Conservation (phyloP, 352 stramenopile species). For the Globisporangium apiculatum region DNA sequence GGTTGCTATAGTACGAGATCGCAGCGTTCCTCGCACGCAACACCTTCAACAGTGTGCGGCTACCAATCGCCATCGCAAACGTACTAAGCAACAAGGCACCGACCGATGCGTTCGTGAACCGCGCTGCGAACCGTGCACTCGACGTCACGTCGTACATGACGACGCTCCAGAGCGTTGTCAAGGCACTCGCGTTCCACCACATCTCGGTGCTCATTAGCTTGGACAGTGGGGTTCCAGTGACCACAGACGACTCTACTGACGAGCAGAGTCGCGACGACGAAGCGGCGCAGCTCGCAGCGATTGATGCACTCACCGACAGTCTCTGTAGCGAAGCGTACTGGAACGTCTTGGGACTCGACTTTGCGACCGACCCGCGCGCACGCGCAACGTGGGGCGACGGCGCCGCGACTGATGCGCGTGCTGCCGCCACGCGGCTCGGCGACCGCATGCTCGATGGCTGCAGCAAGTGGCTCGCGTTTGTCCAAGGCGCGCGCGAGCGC, state of each 20-base stretch:
- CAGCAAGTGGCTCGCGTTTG: constrained; percentile 60
- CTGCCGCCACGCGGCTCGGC: constrained; percentile 38
- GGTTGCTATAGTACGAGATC: constrained; percentile 27
- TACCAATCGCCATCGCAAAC: constrained; percentile 25
- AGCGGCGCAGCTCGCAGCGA: constrained; percentile 29
- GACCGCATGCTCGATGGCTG: constrained; percentile 62
- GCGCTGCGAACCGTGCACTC: constrained; percentile 26
- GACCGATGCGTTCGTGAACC: constrained; percentile 21
- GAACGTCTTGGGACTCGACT: constrained; percentile 68
- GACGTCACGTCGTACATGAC: constrained; percentile 28
- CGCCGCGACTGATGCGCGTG: constrained; percentile 32
- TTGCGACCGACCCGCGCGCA: constrained; percentile 50
- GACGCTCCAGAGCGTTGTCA: constrained; percentile 35
- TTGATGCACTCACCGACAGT: constrained; percentile 31
- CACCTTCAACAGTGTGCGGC: constrained; percentile 47
- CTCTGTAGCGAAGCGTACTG: constrained; percentile 60
- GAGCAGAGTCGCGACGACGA: constrained; percentile 8
- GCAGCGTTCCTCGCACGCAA: constrained; percentile 31
- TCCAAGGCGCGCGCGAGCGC: constrained; percentile 50
- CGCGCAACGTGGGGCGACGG: constrained; percentile 42
- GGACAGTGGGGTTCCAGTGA: constrained; percentile 20
- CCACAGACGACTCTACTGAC: constrained; percentile 12
- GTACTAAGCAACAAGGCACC: constrained; percentile 35
- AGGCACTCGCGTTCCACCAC: constrained; percentile 30
- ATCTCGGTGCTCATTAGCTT: constrained; percentile 42